These are phyloP conservation scores for Dendrobium catenatum DNA, from an alignment of 106 monocot species.

Conservation along the genomic window DNA sequence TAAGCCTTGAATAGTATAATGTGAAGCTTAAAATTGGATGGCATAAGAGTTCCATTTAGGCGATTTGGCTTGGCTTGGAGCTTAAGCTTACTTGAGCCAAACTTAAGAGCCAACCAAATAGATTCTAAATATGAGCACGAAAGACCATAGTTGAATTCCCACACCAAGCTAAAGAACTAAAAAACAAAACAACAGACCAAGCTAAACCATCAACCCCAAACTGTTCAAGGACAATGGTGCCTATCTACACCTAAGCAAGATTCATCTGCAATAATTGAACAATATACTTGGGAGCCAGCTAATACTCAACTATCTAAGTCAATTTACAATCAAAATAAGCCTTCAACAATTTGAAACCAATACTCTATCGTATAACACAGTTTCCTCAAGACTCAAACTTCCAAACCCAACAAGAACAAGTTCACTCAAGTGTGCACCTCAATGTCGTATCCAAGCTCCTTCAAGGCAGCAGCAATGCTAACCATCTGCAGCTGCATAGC, in stretches of 20 bases:
- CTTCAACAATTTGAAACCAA: background rate
- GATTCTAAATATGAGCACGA: too few species aligned
- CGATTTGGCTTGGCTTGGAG: too few species aligned
- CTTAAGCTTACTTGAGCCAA: too few species aligned
- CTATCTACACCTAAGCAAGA: background rate
- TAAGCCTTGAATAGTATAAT: too few species aligned
- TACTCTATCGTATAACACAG: background rate
- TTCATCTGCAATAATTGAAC: background rate
- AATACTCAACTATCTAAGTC: background rate
- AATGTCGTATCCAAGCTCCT: constrained; percentile 59
- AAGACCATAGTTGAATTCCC: too few species aligned
- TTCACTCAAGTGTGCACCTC: constrained; percentile 23
- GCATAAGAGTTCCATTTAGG: too few species aligned
- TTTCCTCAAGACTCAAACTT: background rate
- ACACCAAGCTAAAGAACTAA: too few species aligned
- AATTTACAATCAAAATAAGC: background rate
- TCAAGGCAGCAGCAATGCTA: constrained; percentile 42
- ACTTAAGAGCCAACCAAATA: too few species aligned
- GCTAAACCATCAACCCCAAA: too few species aligned
- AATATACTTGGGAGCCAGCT: background rate
- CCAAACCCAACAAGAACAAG: background rate
- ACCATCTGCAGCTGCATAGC: constrained; percentile 59
- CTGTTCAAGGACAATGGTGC: too few species aligned
- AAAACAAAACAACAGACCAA: too few species aligned
- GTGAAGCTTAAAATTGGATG: too few species aligned